Percentiles rank a stretch among this genome's conserved stretches.
Conservation (phyloP, 345 rosid species). For the Iberis pinnata region DNA sequence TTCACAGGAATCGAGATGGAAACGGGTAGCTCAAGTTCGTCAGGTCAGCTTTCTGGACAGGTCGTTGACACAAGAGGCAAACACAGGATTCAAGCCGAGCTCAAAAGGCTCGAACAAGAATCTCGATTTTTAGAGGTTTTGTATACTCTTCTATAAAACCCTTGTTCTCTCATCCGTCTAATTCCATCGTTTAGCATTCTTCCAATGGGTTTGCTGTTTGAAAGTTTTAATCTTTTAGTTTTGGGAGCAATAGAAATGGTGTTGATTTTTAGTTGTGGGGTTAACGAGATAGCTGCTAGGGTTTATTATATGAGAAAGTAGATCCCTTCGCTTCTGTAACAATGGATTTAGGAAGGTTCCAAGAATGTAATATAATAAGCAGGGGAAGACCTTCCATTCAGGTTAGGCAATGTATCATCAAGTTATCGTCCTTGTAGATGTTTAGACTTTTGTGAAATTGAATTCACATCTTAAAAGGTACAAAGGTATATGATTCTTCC, state of each 20-base stretch:
- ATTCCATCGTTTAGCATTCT: no score
- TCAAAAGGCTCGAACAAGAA: conserved; percentile 80
- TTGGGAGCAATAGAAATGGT: no score
- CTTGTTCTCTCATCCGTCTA: no score
- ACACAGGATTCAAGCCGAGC: conserved; percentile 69
- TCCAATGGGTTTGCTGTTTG: no score
- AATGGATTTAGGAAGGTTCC: background rate
- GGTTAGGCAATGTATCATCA: background rate
- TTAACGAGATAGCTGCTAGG: no score
- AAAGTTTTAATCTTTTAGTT: no score
- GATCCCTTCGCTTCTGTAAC: no score
- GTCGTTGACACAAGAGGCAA: conserved; percentile 58
- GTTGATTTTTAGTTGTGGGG: no score
- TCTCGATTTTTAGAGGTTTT: conserved; percentile 62
- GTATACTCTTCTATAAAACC: no score
- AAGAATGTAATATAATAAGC: background rate
- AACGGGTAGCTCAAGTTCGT: conserved; percentile 45
- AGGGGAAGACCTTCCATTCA: background rate
- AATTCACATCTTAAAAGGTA: background rate
- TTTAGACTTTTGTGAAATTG: no score
- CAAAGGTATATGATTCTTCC: background rate
- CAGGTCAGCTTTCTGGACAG: conserved; percentile 41
- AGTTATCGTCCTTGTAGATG: background rate
- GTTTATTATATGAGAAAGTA: no score
- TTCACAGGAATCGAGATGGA: conserved; percentile 31